These are phyloP conservation scores for Xylaria sp. DNA, from an alignment of 2,329 filamentous ascomycete genomes.

Conservation along the genomic window DNA sequence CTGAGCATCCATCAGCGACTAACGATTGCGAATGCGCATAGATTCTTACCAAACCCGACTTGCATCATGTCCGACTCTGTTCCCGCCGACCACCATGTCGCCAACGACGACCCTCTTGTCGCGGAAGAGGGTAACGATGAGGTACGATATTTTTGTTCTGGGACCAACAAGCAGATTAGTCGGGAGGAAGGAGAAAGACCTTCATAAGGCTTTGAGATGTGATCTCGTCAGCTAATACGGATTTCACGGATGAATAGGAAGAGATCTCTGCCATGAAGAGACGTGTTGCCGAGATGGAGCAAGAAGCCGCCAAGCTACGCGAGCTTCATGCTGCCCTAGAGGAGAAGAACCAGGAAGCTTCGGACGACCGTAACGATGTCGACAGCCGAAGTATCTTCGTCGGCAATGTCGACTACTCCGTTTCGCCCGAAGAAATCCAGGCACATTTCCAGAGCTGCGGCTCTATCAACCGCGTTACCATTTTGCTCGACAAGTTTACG, in stretches of 20 bases:
- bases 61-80: constrained; percentile 27
- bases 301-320: constrained; percentile 77
- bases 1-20: neutral
- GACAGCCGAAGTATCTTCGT: constrained; percentile 96
- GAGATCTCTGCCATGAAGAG: constrained; percentile 85
- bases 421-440: constrained; percentile 95
- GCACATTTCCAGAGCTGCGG: constrained; percentile 97
- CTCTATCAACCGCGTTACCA: constrained; percentile 96
- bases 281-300: constrained; percentile 84
- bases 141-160: constrained; percentile 35
- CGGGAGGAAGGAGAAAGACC: neutral
- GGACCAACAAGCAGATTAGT: constrained; percentile 14
- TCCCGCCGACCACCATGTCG: constrained; percentile 26
- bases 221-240: constrained; percentile 23
- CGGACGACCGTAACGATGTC: constrained; percentile 92
- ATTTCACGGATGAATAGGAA: constrained; percentile 43
- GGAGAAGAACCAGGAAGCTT: constrained; percentile 73
- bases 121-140: constrained; percentile 44
- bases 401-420: constrained; percentile 96
- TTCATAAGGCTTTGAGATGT: constrained; percentile 4
- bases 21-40: constrained; percentile 6
- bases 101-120: constrained; percentile 32
- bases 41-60: neutral
- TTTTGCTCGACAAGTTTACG: constrained; percentile 95
- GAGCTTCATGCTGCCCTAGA: constrained; percentile 86